Conservation (phyloP, 768 basidiomycete species). For the Termitomyces sp. region DNA sequence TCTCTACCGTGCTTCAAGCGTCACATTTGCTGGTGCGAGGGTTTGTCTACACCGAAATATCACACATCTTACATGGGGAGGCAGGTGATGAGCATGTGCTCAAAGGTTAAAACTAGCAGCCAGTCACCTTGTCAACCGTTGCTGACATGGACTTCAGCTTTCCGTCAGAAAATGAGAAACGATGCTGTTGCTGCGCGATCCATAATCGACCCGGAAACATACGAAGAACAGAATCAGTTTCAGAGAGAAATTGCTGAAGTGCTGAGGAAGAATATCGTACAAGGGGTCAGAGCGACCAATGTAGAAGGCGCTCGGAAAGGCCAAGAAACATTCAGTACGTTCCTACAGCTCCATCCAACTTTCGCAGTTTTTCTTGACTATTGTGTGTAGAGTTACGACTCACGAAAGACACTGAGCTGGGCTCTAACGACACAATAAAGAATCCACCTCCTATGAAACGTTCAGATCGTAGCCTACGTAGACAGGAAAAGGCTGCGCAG, state of each 20-base stretch:
- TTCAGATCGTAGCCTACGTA: slow-evolving; percentile 44
- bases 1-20: slow-evolving; percentile 59
- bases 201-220: slow-evolving; percentile 39
- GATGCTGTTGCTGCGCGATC: slow-evolving; percentile 43
- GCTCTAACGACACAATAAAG: slow-evolving; percentile 79
- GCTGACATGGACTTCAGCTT: slow-evolving; percentile 43
- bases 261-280: slow-evolving; percentile 80
- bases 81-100: slow-evolving; percentile 55
- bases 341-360: background rate
- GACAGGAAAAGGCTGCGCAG: slow-evolving; percentile 31
- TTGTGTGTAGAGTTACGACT: slow-evolving; percentile 57
- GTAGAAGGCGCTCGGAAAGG: slow-evolving; percentile 21
- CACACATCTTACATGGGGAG: slow-evolving; percentile 3
- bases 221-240: slow-evolving; percentile 51
- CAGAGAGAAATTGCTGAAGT: slow-evolving; percentile 70
- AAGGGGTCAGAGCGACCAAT: slow-evolving; percentile 51
- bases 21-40: slow-evolving; percentile 58
- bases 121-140: background rate
- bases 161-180: slow-evolving; percentile 59
- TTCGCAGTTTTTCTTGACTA: background rate
- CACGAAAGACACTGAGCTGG: slow-evolving; percentile 80
- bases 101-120: slow-evolving; percentile 32
- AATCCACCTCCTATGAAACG: slow-evolving; percentile 39
- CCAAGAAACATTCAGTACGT: slow-evolving; percentile 56
- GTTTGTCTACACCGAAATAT: background rate